These are phyloP conservation scores for Sugiyamaella xylanicola DNA, from an alignment of 1,139 yeast genomes.

Conservation along the genomic window DNA sequence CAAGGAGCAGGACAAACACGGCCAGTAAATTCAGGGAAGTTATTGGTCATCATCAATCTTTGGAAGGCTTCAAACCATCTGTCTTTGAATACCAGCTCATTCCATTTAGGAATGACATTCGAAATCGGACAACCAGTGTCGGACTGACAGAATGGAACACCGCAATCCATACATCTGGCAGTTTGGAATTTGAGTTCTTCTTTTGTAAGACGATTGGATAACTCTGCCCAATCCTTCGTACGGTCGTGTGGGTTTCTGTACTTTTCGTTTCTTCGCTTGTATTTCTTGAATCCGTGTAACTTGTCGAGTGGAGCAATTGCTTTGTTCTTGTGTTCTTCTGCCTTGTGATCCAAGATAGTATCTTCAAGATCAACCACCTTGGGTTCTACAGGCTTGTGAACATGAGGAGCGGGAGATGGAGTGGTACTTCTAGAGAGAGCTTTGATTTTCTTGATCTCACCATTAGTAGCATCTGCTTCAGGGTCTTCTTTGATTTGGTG, in stretches of 20 bases:
- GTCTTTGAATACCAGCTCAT: constrained; percentile 91
- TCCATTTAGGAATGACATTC: constrained; percentile 97
- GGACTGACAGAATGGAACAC: constrained; percentile 98
- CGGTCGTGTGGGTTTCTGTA: constrained; percentile 79
- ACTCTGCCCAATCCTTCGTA: constrained; percentile 90
- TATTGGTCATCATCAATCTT: constrained; percentile 91
- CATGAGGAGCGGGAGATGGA: constrained; percentile 44
- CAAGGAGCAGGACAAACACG: constrained; percentile 99
- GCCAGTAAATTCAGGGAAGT: constrained; percentile 98
- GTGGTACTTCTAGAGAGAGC: constrained; percentile 26
- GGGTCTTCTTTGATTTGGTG: constrained; percentile 76
- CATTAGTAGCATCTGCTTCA: constrained; percentile 84
- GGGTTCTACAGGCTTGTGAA: constrained; percentile 58
- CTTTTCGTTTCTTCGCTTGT: constrained; percentile 83
- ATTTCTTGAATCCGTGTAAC: constrained; percentile 89
- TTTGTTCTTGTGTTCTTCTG: constrained; percentile 57
- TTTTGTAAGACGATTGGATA: constrained; percentile 76
- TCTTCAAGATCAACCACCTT: constrained; percentile 89
- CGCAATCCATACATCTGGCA: constrained; percentile 99
- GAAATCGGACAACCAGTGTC: constrained; percentile 98
- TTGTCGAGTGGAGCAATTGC: constrained; percentile 66
- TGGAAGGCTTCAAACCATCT: constrained; percentile 95
- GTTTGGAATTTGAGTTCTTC: constrained; percentile 89
- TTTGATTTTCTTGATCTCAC: constrained; percentile 54
- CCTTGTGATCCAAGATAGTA: constrained; percentile 67